These are phyloP conservation scores for Symbiotaphrina buchneri DNA, from an alignment of 495 filamentous ascomycete species.

Conservation along the genomic window DNA sequence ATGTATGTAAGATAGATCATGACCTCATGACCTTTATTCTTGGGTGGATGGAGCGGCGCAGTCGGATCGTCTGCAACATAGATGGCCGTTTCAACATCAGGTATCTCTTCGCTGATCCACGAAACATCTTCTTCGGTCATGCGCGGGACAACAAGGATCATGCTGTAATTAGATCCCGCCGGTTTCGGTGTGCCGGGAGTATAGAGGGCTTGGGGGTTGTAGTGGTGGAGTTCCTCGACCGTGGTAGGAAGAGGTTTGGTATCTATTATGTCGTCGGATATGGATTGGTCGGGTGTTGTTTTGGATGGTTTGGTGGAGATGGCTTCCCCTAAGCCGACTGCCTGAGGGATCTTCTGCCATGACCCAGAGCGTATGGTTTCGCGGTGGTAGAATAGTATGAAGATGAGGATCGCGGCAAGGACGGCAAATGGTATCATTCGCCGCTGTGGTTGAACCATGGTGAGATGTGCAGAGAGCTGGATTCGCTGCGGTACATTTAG, in stretches of 20 bases:
- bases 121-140: slow-evolving; percentile 29
- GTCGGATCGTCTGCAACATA: slow-evolving; percentile 41
- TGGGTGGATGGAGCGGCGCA: slow-evolving; percentile 37
- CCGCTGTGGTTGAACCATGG: too few relatives aligned
- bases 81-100: slow-evolving; percentile 31
- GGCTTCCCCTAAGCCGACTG: neutral
- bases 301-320: neutral
- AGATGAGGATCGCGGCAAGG: too few relatives aligned
- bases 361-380: neutral
- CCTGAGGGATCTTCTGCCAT: neutral
- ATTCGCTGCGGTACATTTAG: too few relatives aligned
- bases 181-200: neutral
- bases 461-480: too few relatives aligned
- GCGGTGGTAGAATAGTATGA: too few relatives aligned
- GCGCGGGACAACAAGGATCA: slow-evolving; percentile 32
- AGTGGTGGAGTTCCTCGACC: neutral
- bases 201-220: neutral
- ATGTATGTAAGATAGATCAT: slow-evolving; percentile 55
- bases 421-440: too few relatives aligned
- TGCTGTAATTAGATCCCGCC: slow-evolving; percentile 8
- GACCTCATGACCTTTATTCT: slow-evolving; percentile 59
- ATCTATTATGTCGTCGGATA: neutral
- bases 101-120: slow-evolving; percentile 35
- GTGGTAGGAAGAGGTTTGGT: neutral
- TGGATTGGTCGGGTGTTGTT: neutral